A percentile compares a stretch with the other conserved stretches of the same genome.
These are phyloP conservation scores for Aspergillus nanangensis DNA, from an alignment of 495 filamentous ascomycete genomes.

Conservation along the genomic window DNA sequence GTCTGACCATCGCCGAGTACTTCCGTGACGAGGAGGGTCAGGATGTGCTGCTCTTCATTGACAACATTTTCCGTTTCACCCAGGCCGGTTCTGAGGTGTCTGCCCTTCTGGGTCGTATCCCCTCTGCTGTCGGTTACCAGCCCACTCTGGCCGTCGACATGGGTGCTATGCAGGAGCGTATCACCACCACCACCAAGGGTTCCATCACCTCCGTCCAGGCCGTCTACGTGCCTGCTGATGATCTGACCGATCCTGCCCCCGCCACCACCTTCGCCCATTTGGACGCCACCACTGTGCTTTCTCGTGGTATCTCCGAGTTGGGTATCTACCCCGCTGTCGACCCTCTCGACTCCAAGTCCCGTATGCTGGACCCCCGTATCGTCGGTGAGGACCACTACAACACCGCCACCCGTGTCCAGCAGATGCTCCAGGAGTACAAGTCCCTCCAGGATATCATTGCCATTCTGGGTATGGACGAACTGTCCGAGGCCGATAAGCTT, in stretches of 20 bases:
- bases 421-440: slow-evolving; percentile 99
- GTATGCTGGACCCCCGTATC: slow-evolving; percentile 98
- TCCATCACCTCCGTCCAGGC: slow-evolving; percentile 99
- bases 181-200: slow-evolving; percentile 98
- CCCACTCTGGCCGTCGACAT: slow-evolving; percentile 99
- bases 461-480: slow-evolving; percentile 99
- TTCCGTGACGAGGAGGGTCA: slow-evolving; percentile 98
- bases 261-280: slow-evolving; percentile 99
- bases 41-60: slow-evolving; percentile 98
- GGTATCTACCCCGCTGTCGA: slow-evolving; percentile 99
- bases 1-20: slow-evolving; percentile 84
- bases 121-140: slow-evolving; percentile 99
- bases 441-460: slow-evolving; percentile 99
- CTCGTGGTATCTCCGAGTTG: slow-evolving; percentile 99
- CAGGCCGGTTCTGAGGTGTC: slow-evolving; percentile 99
- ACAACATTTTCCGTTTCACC: slow-evolving; percentile 99
- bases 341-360: slow-evolving; percentile 97
- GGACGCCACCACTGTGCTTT: slow-evolving; percentile 99
- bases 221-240: slow-evolving; percentile 99
- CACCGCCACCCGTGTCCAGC: slow-evolving; percentile 89
- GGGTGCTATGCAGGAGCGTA: slow-evolving; percentile 99
- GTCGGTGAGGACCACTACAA: slow-evolving; percentile 97
- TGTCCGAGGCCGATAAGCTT: slow-evolving; percentile 98
- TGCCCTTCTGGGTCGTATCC: slow-evolving; percentile 98
- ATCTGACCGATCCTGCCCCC: slow-evolving; percentile 99